Evolutionary conservation across 2,329 filamentous ascomycete species (phyloP), one percentile per base, ranked within the genome.

Genomic region (Penicillium brevicompactum): DNA sequence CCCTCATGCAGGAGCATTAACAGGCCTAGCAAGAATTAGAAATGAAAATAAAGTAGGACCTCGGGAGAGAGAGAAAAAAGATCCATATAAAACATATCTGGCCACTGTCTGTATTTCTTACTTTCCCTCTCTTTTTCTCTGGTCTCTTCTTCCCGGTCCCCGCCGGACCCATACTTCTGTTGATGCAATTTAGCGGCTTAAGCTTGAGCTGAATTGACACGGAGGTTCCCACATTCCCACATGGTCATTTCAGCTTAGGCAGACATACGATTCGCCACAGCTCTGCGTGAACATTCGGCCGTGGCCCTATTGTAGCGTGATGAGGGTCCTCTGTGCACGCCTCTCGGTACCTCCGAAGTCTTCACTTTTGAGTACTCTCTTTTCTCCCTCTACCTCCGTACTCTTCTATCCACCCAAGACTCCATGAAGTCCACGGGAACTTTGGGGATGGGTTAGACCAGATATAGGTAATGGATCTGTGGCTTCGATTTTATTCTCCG

Each of bases 231-330:
- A 49, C 46, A 38, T 38, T 16, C 14, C 24, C 24, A 27, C 24
- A 27, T 27, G 24, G 24, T 27, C 40, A 24, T 51, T 41, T 22
- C 56, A 55, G 56, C 58, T 57, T 52, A 53, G 58, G 32, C 50
- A 55, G 50, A 53, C 58, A 53, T 50, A 55, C 51, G 16, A 61
- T 63, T 61, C 38, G 59, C 60, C 60, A 64, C 59, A 50, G 46
- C 54, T 47, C 22, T 21, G 14, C 27, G 52, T 16, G 24, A 38
- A 50, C 16, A 24, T 24, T 22, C 37, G 53, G 49, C 37, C 47
- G 50, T 56, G 53, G 22, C 22, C 38, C 32, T 52, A 48, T 49
- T 40, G 44, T 32, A 5, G 44, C 40, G 16, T 41, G 4, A 3
- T 37, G 18, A 14, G 46, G 41, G 50, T 53, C 40, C 48, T 57